Evolutionary conservation across 345 rosid species (phyloP).

Genomic region (Acer yangbiense): DNA sequence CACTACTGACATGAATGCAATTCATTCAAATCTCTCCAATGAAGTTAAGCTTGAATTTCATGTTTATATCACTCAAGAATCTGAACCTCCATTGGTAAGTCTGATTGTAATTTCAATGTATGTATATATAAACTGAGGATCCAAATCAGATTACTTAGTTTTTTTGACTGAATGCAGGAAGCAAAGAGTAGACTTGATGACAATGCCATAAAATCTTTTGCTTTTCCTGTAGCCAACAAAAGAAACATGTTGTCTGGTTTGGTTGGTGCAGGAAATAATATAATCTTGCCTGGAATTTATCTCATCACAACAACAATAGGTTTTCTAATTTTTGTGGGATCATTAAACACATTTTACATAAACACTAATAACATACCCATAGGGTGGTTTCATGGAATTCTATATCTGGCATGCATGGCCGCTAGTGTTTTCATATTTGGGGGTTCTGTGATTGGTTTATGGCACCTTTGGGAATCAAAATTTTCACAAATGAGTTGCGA

Average conservation of each 20-base stretch:
- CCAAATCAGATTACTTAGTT: too few relatives aligned
- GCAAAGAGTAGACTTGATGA: neutral
- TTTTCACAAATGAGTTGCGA: conserved; percentile 6
- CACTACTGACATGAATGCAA: conserved; percentile 29
- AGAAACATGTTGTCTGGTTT: conserved; percentile 35
- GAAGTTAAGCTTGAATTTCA: conserved; percentile 34
- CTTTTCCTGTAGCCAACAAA: conserved; percentile 16
- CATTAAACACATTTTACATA: conserved; percentile 34
- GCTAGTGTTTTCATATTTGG: conserved; percentile 42
- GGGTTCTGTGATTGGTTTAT: conserved; percentile 37
- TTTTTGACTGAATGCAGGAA: neutral
- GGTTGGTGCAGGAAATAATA: conserved; percentile 42
- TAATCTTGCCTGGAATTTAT: conserved; percentile 41
- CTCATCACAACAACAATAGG: conserved; percentile 37
- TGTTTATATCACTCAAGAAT: conserved; percentile 46
- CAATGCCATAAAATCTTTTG: neutral
- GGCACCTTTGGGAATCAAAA: conserved; percentile 40
- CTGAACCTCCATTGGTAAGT: conserved; percentile 43
- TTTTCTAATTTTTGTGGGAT: conserved; percentile 23
- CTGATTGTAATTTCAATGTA: neutral
- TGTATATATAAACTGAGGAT: too few relatives aligned
- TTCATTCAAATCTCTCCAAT: conserved; percentile 26
- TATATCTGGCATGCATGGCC: conserved; percentile 4
- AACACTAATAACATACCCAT: conserved; percentile 32
- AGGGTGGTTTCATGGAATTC: conserved; percentile 54